Base-by-base conservation (phyloP, 2,329 filamentous ascomycete genomes). In the Didymella keratinophila region DNA sequence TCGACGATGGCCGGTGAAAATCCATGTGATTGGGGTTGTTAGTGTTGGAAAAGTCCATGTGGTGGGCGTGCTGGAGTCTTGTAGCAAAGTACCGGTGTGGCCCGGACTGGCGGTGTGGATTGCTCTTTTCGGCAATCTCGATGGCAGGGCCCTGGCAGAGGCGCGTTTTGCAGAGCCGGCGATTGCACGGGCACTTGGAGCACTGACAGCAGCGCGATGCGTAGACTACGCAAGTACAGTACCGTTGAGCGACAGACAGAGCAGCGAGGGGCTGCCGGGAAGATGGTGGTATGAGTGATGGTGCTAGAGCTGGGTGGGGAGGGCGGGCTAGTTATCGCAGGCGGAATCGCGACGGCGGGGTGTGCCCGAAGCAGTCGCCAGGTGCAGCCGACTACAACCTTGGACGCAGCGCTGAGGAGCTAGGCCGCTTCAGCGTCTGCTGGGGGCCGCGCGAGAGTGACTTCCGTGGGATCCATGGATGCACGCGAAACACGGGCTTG, bases 81-180 rank as follows among this genome's bases (percentile, higher is more conserved):
- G 74, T 76, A 75, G 70, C 61, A 67, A 74, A 75, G 71, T 75
- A 76, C 70, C 75, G 72, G 75, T 76, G 75, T 77, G 68, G 70
- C 56, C 57, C 63, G 64, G 70, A 76, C 70, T 72, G 70, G 75
- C 75, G 74, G 75, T 76, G 75, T 74, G 71, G 72, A 68, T 64
- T 68, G 70, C 72, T 70, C 58, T 61, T 70, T 76, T 72, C 36
- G 74, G 74, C 45, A 73, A 72, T 67, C 41, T 61, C 54, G 59
- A 67, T 64, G 49, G 65, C 63, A 47, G 48, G 48, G 21, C 43
- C 30, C 55, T 52, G 52, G 59, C 58, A 52, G 62, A 60, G 59
- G 57, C 58, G 49, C 55, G 56, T 50, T 58, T 46, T 34, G 12
- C 36, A 39, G 36, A 39, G 52, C 28, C 16, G 32, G 21, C 23